Evolutionary conservation across 2,329 filamentous ascomycete genomes (phyloP).

Genomic region (Talaromyces sp.): DNA sequence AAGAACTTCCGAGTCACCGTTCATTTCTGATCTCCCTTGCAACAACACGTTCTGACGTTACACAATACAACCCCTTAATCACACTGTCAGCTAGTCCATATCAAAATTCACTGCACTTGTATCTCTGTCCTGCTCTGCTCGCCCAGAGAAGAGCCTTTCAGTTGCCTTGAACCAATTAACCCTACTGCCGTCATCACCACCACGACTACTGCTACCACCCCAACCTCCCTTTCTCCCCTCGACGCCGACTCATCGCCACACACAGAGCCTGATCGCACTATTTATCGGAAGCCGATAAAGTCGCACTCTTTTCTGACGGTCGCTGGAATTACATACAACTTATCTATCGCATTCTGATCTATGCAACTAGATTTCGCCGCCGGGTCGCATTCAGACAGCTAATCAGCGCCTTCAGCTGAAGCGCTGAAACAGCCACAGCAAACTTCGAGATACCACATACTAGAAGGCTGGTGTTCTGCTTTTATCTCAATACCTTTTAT

Average conservation of each 20-base stretch:
- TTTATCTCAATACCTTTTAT: neutral
- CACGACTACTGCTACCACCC: neutral
- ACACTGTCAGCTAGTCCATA: neutral
- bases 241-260: neutral
- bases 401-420: constrained; percentile 10
- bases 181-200: constrained; percentile 11
- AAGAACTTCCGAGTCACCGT: neutral
- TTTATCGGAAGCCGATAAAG: neutral
- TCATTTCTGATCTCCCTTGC: neutral
- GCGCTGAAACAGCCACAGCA: constrained; percentile 14
- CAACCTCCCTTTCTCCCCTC: constrained; percentile 16
- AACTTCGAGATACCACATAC: neutral
- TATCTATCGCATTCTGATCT: neutral
- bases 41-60: neutral
- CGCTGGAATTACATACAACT: neutral
- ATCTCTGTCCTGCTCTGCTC: neutral
- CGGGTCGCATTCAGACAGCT: constrained; percentile 9
- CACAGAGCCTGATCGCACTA: neutral
- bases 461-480: neutral
- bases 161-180: neutral
- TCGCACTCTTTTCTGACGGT: neutral
- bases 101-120: neutral
- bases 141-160: neutral
- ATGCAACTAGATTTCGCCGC: constrained; percentile 3
- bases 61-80: neutral